These are phyloP conservation scores for Chrysanthemum seticuspe DNA, from an alignment of 129 eudicot species.

Conservation along the genomic window DNA sequence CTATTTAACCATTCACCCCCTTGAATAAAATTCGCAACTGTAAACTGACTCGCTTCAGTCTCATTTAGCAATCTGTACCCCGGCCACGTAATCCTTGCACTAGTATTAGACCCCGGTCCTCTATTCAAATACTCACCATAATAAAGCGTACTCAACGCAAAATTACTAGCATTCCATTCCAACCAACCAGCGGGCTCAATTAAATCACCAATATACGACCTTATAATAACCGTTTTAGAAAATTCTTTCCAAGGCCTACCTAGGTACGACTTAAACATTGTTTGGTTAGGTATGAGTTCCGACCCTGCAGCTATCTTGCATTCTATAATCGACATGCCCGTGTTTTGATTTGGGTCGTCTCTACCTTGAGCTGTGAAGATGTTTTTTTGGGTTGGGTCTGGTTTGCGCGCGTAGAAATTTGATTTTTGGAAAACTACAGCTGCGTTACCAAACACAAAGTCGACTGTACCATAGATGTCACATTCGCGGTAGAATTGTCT, in stretches of 20 bases:
- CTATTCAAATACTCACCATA: slow-evolving; percentile 78
- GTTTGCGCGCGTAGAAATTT: slow-evolving; percentile 70
- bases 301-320: slow-evolving; percentile 79
- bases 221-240: slow-evolving; percentile 55
- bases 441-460: slow-evolving; percentile 77
- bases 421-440: slow-evolving; percentile 75
- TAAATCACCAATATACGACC: slow-evolving; percentile 42
- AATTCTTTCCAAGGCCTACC: slow-evolving; percentile 80
- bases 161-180: slow-evolving; percentile 58
- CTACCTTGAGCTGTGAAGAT: slow-evolving; percentile 86
- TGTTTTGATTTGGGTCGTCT: slow-evolving; percentile 78
- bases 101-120: slow-evolving; percentile 72
- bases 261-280: slow-evolving; percentile 50
- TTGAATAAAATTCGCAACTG: slow-evolving; percentile 63
- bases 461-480: slow-evolving; percentile 76
- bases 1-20: slow-evolving; percentile 57
- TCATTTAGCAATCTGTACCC: slow-evolving; percentile 47
- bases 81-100: slow-evolving; percentile 74
- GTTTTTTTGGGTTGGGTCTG: slow-evolving; percentile 55
- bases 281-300: slow-evolving; percentile 48
- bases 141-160: slow-evolving; percentile 51
- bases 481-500: slow-evolving; percentile 80
- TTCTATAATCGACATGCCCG: slow-evolving; percentile 67
- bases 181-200: slow-evolving; percentile 62
- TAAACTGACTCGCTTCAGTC: slow-evolving; percentile 57